phyloP scores from a whole-genome alignment of 768 basidiomycete genomes.

The Auricularia sp. region DNA sequence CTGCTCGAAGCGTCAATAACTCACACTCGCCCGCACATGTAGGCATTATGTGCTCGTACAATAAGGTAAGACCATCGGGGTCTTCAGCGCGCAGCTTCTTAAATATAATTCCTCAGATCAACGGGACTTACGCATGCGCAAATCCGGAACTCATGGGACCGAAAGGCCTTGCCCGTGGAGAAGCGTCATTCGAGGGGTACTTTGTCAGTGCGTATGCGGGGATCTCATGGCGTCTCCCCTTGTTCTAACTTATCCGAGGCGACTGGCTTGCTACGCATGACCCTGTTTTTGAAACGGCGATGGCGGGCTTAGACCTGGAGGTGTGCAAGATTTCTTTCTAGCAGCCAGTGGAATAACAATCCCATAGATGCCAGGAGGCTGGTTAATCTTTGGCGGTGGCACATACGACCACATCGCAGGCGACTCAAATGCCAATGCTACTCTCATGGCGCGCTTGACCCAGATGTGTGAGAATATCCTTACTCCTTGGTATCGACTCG shows the following conservation, averaged over 20 bases:
- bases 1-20: too few species aligned
- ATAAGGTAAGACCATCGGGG: neutral
- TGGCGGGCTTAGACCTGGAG: neutral
- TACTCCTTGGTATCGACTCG: neutral
- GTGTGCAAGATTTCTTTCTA: neutral
- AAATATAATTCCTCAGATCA: neutral
- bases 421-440: neutral
- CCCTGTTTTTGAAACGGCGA: neutral
- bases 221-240: neutral
- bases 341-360: neutral
- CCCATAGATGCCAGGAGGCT: neutral
- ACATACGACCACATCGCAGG: neutral
- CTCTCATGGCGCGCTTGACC: neutral
- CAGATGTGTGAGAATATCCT: neutral
- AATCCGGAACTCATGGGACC: constrained; percentile 45
- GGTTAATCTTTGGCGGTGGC: neutral
- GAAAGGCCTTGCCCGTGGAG: constrained; percentile 62
- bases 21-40: too few species aligned
- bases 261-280: neutral
- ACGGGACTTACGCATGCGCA: constrained; percentile 59
- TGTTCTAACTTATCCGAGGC: neutral
- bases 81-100: too few species aligned
- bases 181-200: constrained; percentile 45
- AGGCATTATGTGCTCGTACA: neutral
- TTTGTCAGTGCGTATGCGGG: neutral